Conservation (phyloP, 495 filamentous ascomycete genomes). For the Usnea hakonensis region DNA sequence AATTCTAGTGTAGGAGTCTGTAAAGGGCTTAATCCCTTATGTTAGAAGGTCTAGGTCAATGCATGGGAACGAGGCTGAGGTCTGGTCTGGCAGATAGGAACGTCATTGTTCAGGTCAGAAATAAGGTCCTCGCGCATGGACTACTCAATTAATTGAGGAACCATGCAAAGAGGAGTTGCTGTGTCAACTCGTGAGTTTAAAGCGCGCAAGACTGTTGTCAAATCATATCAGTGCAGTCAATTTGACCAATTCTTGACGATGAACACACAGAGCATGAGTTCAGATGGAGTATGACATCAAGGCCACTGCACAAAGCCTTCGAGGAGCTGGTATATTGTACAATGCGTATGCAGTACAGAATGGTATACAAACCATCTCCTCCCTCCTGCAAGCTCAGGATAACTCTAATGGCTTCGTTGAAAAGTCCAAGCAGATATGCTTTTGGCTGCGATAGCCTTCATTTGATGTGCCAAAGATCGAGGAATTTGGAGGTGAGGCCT, state of each 20-base stretch:
- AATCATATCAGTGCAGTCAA: not conserved
- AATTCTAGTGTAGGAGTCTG: not conserved
- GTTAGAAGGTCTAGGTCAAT: too few relatives aligned
- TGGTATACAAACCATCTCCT: slow-evolving; percentile 6
- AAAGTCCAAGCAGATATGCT: slow-evolving; percentile 7
- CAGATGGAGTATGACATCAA: not conserved
- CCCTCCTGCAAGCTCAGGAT: not conserved
- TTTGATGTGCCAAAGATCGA: slow-evolving; percentile 27
- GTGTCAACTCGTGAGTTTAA: too few relatives aligned
- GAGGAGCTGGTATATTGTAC: slow-evolving; percentile 14
- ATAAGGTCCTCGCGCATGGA: too few relatives aligned
- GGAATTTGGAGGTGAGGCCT: slow-evolving; percentile 19
- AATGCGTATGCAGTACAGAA: slow-evolving; percentile 4
- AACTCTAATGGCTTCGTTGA: not conserved
- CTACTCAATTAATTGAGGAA: too few relatives aligned
- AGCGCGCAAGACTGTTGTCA: not conserved
- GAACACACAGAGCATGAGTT: not conserved
- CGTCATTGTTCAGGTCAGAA: too few relatives aligned
- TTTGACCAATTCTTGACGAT: not conserved
- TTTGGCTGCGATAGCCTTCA: slow-evolving; percentile 21
- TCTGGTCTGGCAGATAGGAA: too few relatives aligned
- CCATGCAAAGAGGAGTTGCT: too few relatives aligned
- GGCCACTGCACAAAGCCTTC: slow-evolving; percentile 4
- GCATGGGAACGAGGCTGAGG: too few relatives aligned
- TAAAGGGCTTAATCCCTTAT: too few relatives aligned